phyloP scores from a whole-genome alignment of 1,284 basidiomycete genomes.

The Apiotrichum brassicae region DNA sequence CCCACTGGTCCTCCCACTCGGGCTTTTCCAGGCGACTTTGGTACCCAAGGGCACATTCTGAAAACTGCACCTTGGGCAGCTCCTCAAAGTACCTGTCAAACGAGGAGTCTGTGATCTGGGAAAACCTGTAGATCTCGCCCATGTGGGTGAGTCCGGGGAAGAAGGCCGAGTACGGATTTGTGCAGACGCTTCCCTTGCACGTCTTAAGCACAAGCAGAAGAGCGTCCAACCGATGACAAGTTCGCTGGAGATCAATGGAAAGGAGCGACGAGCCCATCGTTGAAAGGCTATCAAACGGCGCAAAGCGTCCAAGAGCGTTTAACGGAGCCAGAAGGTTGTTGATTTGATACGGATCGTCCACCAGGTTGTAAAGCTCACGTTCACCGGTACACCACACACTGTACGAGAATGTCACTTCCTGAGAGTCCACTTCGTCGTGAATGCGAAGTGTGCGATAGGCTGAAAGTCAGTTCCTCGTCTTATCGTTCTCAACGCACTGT shows the following conservation, averaged over 20 bases:
- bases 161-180: slow-evolving; percentile 25
- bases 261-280: neutral
- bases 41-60: slow-evolving; percentile 23
- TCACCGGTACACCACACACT: slow-evolving; percentile 43
- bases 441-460: slow-evolving; percentile 35
- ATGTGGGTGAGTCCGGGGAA: slow-evolving; percentile 16
- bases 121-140: slow-evolving; percentile 13
- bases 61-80: slow-evolving; percentile 31
- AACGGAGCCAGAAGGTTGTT: slow-evolving; percentile 25
- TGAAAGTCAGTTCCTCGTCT: neutral
- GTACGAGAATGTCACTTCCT: slow-evolving; percentile 22
- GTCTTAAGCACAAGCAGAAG: slow-evolving; percentile 38
- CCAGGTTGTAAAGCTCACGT: slow-evolving; percentile 38
- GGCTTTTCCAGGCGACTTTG: slow-evolving; percentile 24
- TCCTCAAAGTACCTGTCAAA: slow-evolving; percentile 29
- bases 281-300: slow-evolving; percentile 5
- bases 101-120: slow-evolving; percentile 14
- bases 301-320: slow-evolving; percentile 19
- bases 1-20: slow-evolving; percentile 17
- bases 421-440: slow-evolving; percentile 16
- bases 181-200: slow-evolving; percentile 30
- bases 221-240: slow-evolving; percentile 31
- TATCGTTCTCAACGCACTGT: slow-evolving; percentile 13
- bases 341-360: slow-evolving; percentile 31
- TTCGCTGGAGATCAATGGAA: slow-evolving; percentile 2